Conservation (phyloP, 1,284 basidiomycete species). For the Afroboletus lepidellus region DNA sequence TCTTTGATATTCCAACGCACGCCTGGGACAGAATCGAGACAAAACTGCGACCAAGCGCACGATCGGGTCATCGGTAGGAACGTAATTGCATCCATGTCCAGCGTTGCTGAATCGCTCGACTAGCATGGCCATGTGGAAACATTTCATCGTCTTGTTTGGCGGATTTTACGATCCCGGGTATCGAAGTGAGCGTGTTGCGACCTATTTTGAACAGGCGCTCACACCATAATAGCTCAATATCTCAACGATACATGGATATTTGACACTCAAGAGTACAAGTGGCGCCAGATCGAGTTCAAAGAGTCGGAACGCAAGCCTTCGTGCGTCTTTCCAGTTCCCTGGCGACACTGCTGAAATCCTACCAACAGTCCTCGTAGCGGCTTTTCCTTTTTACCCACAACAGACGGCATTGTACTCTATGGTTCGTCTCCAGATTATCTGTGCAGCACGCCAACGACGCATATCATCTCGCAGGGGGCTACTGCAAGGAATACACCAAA, state of each 20-base stretch:
- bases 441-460: neutral
- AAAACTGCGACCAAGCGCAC: conserved; percentile 76
- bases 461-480: conserved; percentile 57
- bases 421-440: conserved; percentile 43
- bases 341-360: neutral
- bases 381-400: conserved; percentile 81
- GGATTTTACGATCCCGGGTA: conserved; percentile 85
- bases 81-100: accelerated
- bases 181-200: conserved; percentile 48
- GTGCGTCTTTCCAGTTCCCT: conserved; percentile 38
- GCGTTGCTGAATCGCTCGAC: neutral
- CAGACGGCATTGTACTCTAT: conserved; percentile 83
- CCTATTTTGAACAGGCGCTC: neutral
- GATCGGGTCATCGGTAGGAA: conserved; percentile 77
- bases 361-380: conserved; percentile 82
- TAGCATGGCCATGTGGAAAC: conserved; percentile 93
- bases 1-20: conserved; percentile 72
- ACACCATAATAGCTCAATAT: conserved; percentile 63
- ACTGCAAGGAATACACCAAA: conserved; percentile 89
- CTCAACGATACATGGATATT: conserved; percentile 89
- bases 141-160: conserved; percentile 83
- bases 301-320: conserved; percentile 71
- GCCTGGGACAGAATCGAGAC: conserved; percentile 89
- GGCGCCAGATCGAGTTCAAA: conserved; percentile 77
- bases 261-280: conserved; percentile 85